Percentiles rank a stretch among this genome's conserved stretches.
Conservation (phyloP, 805 yeast genomes). For the Wickerhamiella spandovensis region DNA sequence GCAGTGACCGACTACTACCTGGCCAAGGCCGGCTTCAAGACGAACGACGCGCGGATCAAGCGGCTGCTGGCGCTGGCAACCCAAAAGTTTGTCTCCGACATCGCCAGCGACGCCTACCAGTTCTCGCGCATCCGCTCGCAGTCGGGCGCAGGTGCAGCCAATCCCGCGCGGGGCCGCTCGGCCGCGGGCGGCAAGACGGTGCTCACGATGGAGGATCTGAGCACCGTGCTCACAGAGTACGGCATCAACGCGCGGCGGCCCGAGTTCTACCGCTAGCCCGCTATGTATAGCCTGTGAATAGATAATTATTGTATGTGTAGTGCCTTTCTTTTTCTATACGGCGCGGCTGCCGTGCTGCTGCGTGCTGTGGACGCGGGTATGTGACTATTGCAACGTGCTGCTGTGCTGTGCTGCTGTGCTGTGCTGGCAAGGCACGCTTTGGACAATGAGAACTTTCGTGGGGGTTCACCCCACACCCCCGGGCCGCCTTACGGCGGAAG, state of each 20-base stretch:
- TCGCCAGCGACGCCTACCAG: slow-evolving; percentile 94
- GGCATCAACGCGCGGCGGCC: slow-evolving; percentile 85
- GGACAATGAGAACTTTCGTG: too few relatives aligned
- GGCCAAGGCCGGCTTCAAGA: slow-evolving; percentile 70
- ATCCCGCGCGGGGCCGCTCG: slow-evolving; percentile 12
- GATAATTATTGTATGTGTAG: too few relatives aligned
- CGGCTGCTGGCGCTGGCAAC: slow-evolving; percentile 86
- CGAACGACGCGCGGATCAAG: slow-evolving; percentile 65
- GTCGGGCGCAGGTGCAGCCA: slow-evolving; percentile 72
- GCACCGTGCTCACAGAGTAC: slow-evolving; percentile 86
- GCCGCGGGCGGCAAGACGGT: slow-evolving; percentile 50
- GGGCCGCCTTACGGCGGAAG: too few relatives aligned
- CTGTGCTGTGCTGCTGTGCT: too few relatives aligned
- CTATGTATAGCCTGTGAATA: too few relatives aligned
- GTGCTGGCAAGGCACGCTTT: too few relatives aligned
- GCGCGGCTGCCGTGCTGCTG: too few relatives aligned
- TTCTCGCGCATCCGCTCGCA: slow-evolving; percentile 83
- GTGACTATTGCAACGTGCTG: too few relatives aligned
- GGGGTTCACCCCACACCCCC: too few relatives aligned
- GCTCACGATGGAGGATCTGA: slow-evolving; percentile 82
- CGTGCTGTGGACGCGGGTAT: too few relatives aligned
- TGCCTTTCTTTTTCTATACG: too few relatives aligned
- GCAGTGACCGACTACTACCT: slow-evolving; percentile 89
- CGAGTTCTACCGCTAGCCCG: slow-evolving; percentile 76
- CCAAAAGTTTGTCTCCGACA: slow-evolving; percentile 85